Base-by-base conservation (phyloP, 805 yeast species). In the Saccharomycopsis schoenii region DNA sequence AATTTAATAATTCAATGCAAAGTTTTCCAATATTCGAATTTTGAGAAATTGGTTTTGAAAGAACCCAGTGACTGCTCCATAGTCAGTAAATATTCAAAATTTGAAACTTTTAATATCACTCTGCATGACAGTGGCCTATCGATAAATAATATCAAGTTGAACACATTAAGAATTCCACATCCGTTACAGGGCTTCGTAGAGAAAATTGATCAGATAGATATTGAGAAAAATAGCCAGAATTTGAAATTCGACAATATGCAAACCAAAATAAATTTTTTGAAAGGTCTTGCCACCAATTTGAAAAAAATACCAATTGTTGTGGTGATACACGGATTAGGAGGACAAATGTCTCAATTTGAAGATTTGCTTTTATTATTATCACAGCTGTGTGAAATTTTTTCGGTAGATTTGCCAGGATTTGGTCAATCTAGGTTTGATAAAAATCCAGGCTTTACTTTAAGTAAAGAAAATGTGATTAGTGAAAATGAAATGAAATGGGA, bases 291-390 rank as follows among this genome's bases (percentile, higher is more conserved):
- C 14, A 11, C 56, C 12, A 63, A 63, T 50, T 59, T 83, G 43
- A 71, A 76, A 25, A 75, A 75, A 14, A 68, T 83, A 50, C 96
- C 96, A 0, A 74, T 84, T 1, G 71, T 87, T 5, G 72, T 89
- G 1, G 81, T 90, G 61, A 69, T 92, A 19, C 97, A 91, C 74
- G 98, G 98, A 0, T 72, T 93, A 21, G 98, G 97, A 1, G 98
- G 98, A 1, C 93, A 85, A 67, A 75, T 88, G 69, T 82, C 89
- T 24, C 97, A 91, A 70, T 92, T 92, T 70, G 94, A 88, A 67
- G 84, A 86, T 0, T 72, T 89, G 69, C 60, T 69, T 8, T 84
- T 83, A 34, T 75, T 82, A 58, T 81, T 88, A 65, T 74, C 86
- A 40, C 83, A 81, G 65, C 80, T 84, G 64, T 80, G 83, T 63